Evolutionary conservation across 1,284 basidiomycete genomes (phyloP).

Genomic region (Pyrrhoderma lamaoense): DNA sequence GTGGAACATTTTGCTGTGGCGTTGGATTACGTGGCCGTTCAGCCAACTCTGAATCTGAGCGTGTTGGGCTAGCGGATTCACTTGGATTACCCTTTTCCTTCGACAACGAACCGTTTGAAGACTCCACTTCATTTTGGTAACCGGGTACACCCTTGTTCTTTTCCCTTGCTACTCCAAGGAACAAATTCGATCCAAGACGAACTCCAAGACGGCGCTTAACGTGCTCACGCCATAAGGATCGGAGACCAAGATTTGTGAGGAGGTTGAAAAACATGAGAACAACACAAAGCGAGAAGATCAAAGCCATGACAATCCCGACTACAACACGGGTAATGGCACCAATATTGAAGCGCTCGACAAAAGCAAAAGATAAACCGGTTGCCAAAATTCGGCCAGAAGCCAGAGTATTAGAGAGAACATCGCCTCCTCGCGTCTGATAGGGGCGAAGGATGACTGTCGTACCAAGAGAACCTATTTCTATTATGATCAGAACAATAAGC

Average conservation of each 20-base stretch:
- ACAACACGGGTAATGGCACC: slow-evolving; percentile 67
- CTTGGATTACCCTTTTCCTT: not conserved
- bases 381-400: slow-evolving; percentile 56
- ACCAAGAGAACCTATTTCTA: slow-evolving; percentile 59
- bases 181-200: slow-evolving; percentile 22
- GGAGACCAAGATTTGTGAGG: slow-evolving; percentile 38
- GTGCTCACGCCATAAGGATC: slow-evolving; percentile 23
- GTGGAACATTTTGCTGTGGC: slow-evolving; percentile 38
- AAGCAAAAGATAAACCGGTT: slow-evolving; percentile 59
- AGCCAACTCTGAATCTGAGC: not conserved
- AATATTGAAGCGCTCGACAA: slow-evolving; percentile 51
- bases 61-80: slow-evolving; percentile 1
- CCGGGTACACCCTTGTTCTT: not conserved
- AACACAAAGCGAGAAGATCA: slow-evolving; percentile 43
- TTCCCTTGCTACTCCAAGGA: slow-evolving; percentile 15
- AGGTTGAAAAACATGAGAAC: slow-evolving; percentile 53
- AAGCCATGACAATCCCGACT: slow-evolving; percentile 29
- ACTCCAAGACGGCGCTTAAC: slow-evolving; percentile 19
- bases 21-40: slow-evolving; percentile 48
- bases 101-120: not conserved
- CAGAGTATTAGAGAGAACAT: slow-evolving; percentile 58
- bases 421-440: slow-evolving; percentile 46
- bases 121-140: not conserved
- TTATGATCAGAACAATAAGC: slow-evolving; percentile 58
- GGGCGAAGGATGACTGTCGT: slow-evolving; percentile 50